phyloP scores from a whole-genome alignment of 495 filamentous ascomycete species.

The Hypomontagnella monticulosa region DNA sequence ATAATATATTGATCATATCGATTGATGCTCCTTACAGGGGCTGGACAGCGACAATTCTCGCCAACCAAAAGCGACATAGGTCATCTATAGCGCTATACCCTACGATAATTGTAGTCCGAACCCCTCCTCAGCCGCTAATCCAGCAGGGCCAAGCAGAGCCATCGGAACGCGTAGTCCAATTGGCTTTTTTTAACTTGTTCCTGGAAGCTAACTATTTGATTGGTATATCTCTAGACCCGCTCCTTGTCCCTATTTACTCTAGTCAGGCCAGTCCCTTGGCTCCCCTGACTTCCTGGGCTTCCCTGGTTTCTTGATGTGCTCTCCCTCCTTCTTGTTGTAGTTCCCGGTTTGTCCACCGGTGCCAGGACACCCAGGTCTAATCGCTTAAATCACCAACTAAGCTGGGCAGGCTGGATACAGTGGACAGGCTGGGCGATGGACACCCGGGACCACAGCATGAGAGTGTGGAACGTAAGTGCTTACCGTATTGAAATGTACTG shows the following conservation, averaged over 20 bases:
- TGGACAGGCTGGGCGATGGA: too few relatives aligned
- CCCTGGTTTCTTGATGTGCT: background rate
- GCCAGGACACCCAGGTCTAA: background rate
- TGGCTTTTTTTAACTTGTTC: slow-evolving; percentile 23
- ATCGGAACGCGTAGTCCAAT: slow-evolving; percentile 33
- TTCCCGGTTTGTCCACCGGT: slow-evolving; percentile 31
- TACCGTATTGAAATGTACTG: slow-evolving; percentile 31
- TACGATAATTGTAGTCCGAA: slow-evolving; percentile 3
- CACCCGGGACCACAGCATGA: too few relatives aligned
- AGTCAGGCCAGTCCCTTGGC: background rate
- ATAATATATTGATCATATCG: slow-evolving; percentile 15
- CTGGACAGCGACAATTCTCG: slow-evolving; percentile 14
- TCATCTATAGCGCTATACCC: slow-evolving; percentile 19
- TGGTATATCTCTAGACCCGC: slow-evolving; percentile 16
- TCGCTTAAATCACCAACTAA: too few relatives aligned
- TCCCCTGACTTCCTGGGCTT: slow-evolving; percentile 19
- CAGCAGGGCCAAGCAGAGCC: slow-evolving; percentile 1
- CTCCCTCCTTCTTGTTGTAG: slow-evolving; percentile 23
- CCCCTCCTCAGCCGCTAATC: slow-evolving; percentile 21
- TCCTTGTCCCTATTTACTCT: slow-evolving; percentile 23
- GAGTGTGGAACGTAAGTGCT: too few relatives aligned
- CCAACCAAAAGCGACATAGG: slow-evolving; percentile 23
- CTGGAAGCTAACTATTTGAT: slow-evolving; percentile 20
- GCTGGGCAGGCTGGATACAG: too few relatives aligned
- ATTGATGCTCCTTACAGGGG: slow-evolving; percentile 4